phyloP scores from a whole-genome alignment of 371 early-diverging fungal genomes.

The Apophysomyces sp. region DNA sequence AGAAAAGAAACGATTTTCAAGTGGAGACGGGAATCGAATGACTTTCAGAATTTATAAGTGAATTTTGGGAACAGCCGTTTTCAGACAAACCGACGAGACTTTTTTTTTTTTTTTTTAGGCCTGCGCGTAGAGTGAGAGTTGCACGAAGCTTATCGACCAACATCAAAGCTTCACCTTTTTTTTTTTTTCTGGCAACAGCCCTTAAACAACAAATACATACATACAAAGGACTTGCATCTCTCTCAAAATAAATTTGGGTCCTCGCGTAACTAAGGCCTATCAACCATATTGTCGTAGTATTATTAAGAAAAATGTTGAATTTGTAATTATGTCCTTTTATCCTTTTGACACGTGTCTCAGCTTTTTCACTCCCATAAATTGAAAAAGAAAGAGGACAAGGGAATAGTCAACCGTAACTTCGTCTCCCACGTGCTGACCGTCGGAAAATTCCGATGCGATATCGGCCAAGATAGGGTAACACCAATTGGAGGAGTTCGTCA shows the following conservation, averaged over 20 bases:
- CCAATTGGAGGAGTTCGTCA: background rate
- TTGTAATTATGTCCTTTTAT: too few relatives aligned
- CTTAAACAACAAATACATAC: background rate
- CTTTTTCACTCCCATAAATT: background rate
- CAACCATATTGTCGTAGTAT: too few relatives aligned
- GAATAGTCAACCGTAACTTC: background rate
- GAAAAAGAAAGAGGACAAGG: background rate
- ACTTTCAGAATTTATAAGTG: background rate
- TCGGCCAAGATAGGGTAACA: background rate
- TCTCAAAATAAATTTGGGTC: too few relatives aligned
- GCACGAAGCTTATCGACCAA: background rate
- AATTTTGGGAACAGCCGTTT: conserved; percentile 1
- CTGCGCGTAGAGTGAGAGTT: background rate
- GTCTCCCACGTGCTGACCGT: background rate
- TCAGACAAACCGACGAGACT: background rate
- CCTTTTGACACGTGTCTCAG: too few relatives aligned
- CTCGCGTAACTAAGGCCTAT: too few relatives aligned
- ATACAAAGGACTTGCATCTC: too few relatives aligned
- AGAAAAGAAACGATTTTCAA: conserved; percentile 1
- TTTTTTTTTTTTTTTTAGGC: background rate
- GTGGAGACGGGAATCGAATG: conserved; percentile 3
- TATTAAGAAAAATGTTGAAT: too few relatives aligned
- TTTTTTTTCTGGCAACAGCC: background rate
- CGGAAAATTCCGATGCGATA: conserved; percentile 1
- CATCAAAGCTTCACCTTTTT: background rate